These are phyloP conservation scores for Hydnomerulius pinastri DNA, from an alignment of 768 basidiomycete genomes.

Conservation along the genomic window DNA sequence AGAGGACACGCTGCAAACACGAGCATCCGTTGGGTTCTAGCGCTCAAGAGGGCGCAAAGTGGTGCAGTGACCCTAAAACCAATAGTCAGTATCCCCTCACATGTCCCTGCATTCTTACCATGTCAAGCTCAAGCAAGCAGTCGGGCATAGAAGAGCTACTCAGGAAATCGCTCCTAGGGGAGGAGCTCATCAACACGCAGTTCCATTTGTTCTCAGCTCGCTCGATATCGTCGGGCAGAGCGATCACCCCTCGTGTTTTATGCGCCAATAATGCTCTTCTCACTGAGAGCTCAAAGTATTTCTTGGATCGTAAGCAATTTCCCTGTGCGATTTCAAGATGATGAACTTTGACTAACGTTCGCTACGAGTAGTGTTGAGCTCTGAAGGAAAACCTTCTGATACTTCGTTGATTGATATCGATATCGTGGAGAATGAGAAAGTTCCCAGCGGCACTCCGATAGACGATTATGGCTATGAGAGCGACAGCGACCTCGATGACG, in stretches of 20 bases:
- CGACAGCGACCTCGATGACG: conserved; percentile 36
- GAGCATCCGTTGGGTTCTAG: too few relatives aligned
- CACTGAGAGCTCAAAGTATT: conserved; percentile 25
- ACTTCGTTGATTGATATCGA: conserved; percentile 18
- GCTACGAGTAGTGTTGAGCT: conserved; percentile 14
- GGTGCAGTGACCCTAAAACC: too few relatives aligned
- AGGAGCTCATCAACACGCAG: conserved; percentile 30
- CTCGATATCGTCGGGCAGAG: conserved; percentile 5
- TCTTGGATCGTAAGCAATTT: conserved; percentile 25
- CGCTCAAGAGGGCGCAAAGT: too few relatives aligned
- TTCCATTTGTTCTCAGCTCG: conserved; percentile 32
- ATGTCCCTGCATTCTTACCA: not conserved
- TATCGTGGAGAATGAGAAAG: conserved; percentile 7
- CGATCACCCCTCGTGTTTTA: conserved; percentile 23
- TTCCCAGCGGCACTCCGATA: conserved; percentile 6
- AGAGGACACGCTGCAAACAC: too few relatives aligned
- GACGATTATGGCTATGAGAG: conserved; percentile 32
- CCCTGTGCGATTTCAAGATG: too few relatives aligned
- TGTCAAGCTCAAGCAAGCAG: conserved; percentile 7
- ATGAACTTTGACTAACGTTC: too few relatives aligned
- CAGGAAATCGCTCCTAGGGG: conserved; percentile 27
- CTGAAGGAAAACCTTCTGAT: conserved; percentile 7
- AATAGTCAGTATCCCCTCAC: too few relatives aligned
- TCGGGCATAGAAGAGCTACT: conserved; percentile 22
- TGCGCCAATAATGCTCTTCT: conserved; percentile 33